These are phyloP conservation scores for Ogataea methanolica DNA, from an alignment of 805 yeast species.

Conservation along the genomic window DNA sequence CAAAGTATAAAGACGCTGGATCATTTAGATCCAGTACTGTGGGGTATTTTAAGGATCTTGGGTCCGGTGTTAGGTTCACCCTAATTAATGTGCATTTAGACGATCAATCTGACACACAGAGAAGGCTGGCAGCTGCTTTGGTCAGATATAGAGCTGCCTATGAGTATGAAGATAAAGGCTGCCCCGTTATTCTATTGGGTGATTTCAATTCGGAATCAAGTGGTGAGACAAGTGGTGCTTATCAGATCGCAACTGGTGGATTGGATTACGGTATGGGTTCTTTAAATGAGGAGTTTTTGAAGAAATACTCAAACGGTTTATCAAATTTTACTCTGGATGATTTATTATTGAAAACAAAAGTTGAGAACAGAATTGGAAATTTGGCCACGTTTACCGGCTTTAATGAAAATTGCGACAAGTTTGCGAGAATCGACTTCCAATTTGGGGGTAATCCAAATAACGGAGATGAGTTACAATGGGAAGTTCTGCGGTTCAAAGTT, in stretches of 20 bases:
- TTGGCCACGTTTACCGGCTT: slow-evolving; percentile 40
- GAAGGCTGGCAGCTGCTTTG: slow-evolving; percentile 41
- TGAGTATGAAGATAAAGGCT: slow-evolving; percentile 29
- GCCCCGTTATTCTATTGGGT: slow-evolving; percentile 44
- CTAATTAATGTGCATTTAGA: slow-evolving; percentile 48
- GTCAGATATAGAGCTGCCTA: slow-evolving; percentile 35
- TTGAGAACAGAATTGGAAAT: slow-evolving; percentile 29
- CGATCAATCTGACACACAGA: slow-evolving; percentile 41
- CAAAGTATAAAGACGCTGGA: slow-evolving; percentile 38
- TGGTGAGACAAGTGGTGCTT: slow-evolving; percentile 35
- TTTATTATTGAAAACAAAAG: slow-evolving; percentile 19
- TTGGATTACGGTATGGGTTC: slow-evolving; percentile 1
- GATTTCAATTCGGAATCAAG: slow-evolving; percentile 50
- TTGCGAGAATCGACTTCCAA: slow-evolving; percentile 38
- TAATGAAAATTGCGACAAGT: slow-evolving; percentile 15
- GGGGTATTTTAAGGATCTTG: slow-evolving; percentile 27
- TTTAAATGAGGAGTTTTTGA: slow-evolving; percentile 20
- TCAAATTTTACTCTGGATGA: slow-evolving; percentile 26
- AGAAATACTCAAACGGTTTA: slow-evolving; percentile 14
- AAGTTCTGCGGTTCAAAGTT: slow-evolving; percentile 26
- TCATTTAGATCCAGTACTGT: slow-evolving; percentile 37
- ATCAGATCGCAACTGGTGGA: slow-evolving; percentile 26
- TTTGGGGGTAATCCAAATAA: slow-evolving; percentile 24
- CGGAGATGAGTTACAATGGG: slow-evolving; percentile 15
- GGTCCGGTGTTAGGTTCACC: slow-evolving; percentile 32